Evolutionary conservation across 2,329 filamentous ascomycete species (phyloP).

Genomic region (Colletotrichum simmondsii): DNA sequence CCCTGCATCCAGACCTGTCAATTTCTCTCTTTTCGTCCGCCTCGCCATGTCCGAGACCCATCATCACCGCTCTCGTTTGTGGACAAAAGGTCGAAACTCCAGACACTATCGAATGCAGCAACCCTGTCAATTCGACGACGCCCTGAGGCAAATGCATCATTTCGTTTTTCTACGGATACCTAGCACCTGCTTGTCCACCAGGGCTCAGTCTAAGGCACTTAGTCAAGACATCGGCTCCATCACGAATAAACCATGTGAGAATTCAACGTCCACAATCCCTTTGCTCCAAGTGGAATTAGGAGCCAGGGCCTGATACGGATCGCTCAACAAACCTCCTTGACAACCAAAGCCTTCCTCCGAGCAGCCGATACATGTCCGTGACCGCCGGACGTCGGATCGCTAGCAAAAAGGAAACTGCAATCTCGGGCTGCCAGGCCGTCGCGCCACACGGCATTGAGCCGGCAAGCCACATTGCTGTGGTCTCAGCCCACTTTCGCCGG

Average conservation of each 20-base stretch:
- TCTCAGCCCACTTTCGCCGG: neutral
- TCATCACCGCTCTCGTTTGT: constrained; percentile 10
- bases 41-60: constrained; percentile 14
- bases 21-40: constrained; percentile 1
- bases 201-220: too few relatives aligned
- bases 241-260: neutral
- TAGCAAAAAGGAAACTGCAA: constrained; percentile 2
- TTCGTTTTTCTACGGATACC: neutral
- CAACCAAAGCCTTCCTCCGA: neutral
- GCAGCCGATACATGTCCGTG: neutral
- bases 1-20: constrained; percentile 11
- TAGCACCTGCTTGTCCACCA: neutral
- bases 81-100: constrained; percentile 4
- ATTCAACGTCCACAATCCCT: constrained; percentile 3
- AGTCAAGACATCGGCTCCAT: too few relatives aligned
- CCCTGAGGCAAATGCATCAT: neutral
- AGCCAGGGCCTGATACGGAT: constrained; percentile 6
- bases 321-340: neutral
- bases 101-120: constrained; percentile 13
- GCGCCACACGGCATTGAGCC: constrained; percentile 3
- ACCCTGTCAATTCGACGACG: constrained; percentile 8
- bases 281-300: constrained; percentile 3
- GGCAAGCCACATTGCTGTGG: neutral
- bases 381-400: neutral
- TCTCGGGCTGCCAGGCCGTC: neutral